A percentile compares a stretch with the other conserved stretches of the same genome.
Conservation (phyloP, 192 early-diverging fungal genomes). For the Coemansia sp. region DNA sequence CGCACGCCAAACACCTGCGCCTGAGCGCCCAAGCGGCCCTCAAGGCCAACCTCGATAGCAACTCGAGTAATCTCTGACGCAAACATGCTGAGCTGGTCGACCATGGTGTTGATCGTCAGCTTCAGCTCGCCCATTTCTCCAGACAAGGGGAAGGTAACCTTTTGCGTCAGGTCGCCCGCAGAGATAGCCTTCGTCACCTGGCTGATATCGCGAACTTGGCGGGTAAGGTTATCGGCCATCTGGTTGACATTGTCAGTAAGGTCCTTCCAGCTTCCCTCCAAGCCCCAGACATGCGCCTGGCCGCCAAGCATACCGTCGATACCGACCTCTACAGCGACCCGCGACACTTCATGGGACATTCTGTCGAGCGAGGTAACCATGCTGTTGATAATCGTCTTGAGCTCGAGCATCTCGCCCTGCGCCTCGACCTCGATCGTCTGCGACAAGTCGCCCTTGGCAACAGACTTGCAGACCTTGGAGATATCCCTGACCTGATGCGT, state of each 20-base stretch:
- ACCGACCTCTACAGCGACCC: constrained; percentile 74
- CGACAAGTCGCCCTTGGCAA: constrained; percentile 63
- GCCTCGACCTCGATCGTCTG: constrained; percentile 63
- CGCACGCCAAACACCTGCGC: constrained; percentile 42
- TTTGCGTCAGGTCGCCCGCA: constrained; percentile 56
- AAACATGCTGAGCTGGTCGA: constrained; percentile 60
- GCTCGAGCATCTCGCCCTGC: constrained; percentile 66
- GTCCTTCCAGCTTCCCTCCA: constrained; percentile 66
- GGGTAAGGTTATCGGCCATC: constrained; percentile 63
- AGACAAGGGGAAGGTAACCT: constrained; percentile 55
- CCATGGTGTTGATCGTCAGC: constrained; percentile 52
- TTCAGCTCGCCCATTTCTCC: constrained; percentile 65
- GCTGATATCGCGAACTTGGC: constrained; percentile 60
- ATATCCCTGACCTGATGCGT: constrained; percentile 70
- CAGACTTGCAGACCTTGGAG: constrained; percentile 60
- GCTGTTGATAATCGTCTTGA: constrained; percentile 68
- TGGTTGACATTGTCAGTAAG: constrained; percentile 64
- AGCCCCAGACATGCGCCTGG: constrained; percentile 56
- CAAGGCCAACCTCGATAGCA: constrained; percentile 65
- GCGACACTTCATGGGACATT: constrained; percentile 64
- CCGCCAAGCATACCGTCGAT: constrained; percentile 61
- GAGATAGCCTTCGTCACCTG: constrained; percentile 59
- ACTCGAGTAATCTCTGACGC: constrained; percentile 66
- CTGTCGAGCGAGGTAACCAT: constrained; percentile 65
- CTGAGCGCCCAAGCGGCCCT: constrained; percentile 73